phyloP scores from a whole-genome alignment of 2,329 filamentous ascomycete genomes.

The Metarhizium brunneum region DNA sequence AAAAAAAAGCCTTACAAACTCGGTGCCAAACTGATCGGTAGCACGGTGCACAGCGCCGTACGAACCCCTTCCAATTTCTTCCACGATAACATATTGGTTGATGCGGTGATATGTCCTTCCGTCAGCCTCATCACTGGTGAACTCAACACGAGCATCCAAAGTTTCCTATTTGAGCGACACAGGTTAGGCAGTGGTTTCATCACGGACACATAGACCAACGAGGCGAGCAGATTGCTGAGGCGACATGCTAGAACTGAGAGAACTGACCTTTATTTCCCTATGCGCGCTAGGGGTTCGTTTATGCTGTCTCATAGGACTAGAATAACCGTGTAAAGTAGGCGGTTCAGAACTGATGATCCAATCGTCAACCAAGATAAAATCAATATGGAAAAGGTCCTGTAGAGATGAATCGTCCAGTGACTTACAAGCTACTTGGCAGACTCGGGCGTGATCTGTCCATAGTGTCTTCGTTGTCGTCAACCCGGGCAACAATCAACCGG shows the following conservation, averaged over 20 bases:
- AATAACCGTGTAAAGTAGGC: conserved; percentile 28
- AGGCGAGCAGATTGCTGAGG: not conserved
- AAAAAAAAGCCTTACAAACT: conserved; percentile 62
- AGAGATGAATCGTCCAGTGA: conserved; percentile 3
- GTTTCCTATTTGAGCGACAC: conserved; percentile 57
- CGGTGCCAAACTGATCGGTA: conserved; percentile 78
- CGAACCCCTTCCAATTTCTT: conserved; percentile 94
- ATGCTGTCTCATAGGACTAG: conserved; percentile 49
- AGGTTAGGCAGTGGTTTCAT: not conserved
- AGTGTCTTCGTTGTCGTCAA: conserved; percentile 10
- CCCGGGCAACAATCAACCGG: conserved; percentile 19
- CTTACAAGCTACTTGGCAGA: conserved; percentile 32
- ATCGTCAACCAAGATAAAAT: not conserved
- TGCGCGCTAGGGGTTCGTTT: conserved; percentile 47
- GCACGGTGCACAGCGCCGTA: conserved; percentile 91
- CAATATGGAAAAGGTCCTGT: not conserved
- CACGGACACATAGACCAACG: not conserved
- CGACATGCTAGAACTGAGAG: not conserved
- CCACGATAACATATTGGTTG: conserved; percentile 89
- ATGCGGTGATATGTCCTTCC: conserved; percentile 75
- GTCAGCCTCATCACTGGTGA: conserved; percentile 75
- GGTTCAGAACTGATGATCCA: conserved; percentile 31
- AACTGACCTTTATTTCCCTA: conserved; percentile 45
- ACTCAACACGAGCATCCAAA: conserved; percentile 79
- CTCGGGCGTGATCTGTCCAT: conserved; percentile 12